Percentiles rank a stretch among this genome's conserved stretches.
phyloP scores from a whole-genome alignment of 371 early-diverging fungal genomes.

The Dentiscutata heterogama region DNA sequence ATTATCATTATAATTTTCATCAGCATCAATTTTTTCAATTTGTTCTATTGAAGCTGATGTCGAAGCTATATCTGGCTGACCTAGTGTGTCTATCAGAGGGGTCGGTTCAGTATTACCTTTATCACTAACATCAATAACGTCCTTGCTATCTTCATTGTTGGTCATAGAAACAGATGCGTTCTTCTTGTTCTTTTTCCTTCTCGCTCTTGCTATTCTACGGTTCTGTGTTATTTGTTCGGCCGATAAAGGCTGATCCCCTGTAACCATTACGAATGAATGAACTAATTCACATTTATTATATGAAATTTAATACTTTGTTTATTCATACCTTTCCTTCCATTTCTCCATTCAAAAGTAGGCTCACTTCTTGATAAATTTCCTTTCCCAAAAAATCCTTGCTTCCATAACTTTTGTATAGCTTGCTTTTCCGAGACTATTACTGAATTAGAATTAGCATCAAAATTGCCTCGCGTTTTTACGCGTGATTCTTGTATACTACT shows the following conservation, averaged over 20 bases:
- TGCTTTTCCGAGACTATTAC: slow-evolving; percentile 37
- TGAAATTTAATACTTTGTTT: background rate
- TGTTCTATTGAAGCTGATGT: background rate
- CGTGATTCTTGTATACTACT: too few relatives aligned
- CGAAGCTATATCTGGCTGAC: background rate
- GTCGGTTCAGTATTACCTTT: background rate
- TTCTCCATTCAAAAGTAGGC: slow-evolving; percentile 66
- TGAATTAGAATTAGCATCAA: background rate
- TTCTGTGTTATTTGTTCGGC: slow-evolving; percentile 26
- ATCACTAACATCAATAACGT: background rate
- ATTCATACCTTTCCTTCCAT: slow-evolving; percentile 11
- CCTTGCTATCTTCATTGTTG: background rate
- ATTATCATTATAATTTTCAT: background rate
- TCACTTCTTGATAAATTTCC: slow-evolving; percentile 84
- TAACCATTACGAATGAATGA: background rate
- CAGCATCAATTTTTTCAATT: background rate
- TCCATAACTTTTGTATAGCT: slow-evolving; percentile 61
- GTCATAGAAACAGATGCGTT: background rate
- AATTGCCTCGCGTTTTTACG: background rate
- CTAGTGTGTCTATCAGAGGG: background rate
- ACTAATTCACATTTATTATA: background rate
- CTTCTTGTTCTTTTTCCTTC: slow-evolving; percentile 6
- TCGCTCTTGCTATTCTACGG: slow-evolving; percentile 22
- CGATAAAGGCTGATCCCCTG: background rate
- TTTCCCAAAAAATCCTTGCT: slow-evolving; percentile 85